These are phyloP conservation scores for Colletotrichum sp. DNA, from an alignment of 2,329 filamentous ascomycete species.

Conservation along the genomic window DNA sequence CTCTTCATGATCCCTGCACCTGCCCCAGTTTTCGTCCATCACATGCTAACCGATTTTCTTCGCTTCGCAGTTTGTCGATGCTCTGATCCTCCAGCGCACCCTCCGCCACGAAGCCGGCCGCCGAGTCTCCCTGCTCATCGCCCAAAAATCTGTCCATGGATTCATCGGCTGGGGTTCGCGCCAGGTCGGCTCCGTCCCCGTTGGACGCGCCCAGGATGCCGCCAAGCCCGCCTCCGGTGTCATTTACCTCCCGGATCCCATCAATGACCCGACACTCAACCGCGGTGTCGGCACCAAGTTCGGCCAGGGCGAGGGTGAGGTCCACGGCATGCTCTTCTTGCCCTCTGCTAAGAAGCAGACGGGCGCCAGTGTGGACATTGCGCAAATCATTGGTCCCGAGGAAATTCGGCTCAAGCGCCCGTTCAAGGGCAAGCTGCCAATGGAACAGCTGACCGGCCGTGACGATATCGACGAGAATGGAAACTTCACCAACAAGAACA, in stretches of 20 bases:
- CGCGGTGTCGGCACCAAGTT: constrained; percentile 85
- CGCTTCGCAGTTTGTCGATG: constrained; percentile 81
- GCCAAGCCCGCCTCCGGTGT: constrained; percentile 80
- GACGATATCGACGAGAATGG: constrained; percentile 73
- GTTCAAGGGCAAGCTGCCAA: constrained; percentile 77
- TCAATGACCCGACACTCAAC: constrained; percentile 82
- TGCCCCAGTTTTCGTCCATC: constrained; percentile 8
- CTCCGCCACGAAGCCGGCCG: constrained; percentile 86
- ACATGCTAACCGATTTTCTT: constrained; percentile 13
- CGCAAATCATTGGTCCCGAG: constrained; percentile 78
- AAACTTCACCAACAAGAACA: constrained; percentile 60
- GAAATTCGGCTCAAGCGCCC: constrained; percentile 87
- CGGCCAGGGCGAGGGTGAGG: constrained; percentile 70
- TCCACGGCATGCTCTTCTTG: constrained; percentile 84
- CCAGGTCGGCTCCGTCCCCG: constrained; percentile 88
- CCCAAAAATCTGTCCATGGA: constrained; percentile 92
- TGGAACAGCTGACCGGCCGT: constrained; percentile 83
- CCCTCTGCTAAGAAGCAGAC: constrained; percentile 80
- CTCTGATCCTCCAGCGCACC: constrained; percentile 89
- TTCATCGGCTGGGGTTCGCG: constrained; percentile 90
- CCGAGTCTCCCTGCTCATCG: constrained; percentile 90
- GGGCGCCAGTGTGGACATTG: constrained; percentile 82
- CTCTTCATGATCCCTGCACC: background rate
- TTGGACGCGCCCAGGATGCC: constrained; percentile 87
- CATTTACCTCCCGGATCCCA: constrained; percentile 88